Evolutionary conservation across 106 monocot species (phyloP), one percentile per base, ranked within the genome.

Genomic region (Phalaenopsis aphrodite): DNA sequence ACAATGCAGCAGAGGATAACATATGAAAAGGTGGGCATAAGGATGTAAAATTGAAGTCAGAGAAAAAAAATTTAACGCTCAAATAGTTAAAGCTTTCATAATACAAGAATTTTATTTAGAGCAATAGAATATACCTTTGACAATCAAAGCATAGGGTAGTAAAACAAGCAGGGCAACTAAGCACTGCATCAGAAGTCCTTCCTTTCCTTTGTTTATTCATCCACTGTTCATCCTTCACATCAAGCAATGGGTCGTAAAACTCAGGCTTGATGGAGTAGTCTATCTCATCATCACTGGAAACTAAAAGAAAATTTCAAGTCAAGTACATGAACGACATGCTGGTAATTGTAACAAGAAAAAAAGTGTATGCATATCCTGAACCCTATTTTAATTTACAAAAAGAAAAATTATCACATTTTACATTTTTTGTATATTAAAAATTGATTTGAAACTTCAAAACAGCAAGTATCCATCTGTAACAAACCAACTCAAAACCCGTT

Each of bases 121-220:
- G 77, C 18, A 67, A 55, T 76, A 36, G 55, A 79, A 83, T 88
- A 83, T 88, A 98, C 94, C 97, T 90, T 82, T 98, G 94, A 76
- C 94, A 87, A 80, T 98, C 97, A 81, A 98, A 83, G 84, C 97
- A 98, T 82, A 98, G 90, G 52, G 92, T 97, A 36, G 92, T 98
- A 81, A 98, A 98, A 82, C 97, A 98, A 79, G 97, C 94, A 81
- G 97, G 97, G 78, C 94, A 98, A 67, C 92, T 92, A 61, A 98
- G 92, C 39, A 92, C 81, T 15, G 97, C 94, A 92, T 98, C 97
- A 67, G 97, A 92, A 55, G 18, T 85, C 49, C 61, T 52, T 9
- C 87, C 89, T 87, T 89, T 88, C 80, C 94, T 92, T 85, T 85
- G 88, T 81, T 87, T 92, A 66, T 81, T 78, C 72, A 90, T 87